Percentiles rank a stretch among this genome's conserved stretches.
Conservation (phyloP, 371 early-diverging fungal genomes). For the Choanephora cucurbitarum region DNA sequence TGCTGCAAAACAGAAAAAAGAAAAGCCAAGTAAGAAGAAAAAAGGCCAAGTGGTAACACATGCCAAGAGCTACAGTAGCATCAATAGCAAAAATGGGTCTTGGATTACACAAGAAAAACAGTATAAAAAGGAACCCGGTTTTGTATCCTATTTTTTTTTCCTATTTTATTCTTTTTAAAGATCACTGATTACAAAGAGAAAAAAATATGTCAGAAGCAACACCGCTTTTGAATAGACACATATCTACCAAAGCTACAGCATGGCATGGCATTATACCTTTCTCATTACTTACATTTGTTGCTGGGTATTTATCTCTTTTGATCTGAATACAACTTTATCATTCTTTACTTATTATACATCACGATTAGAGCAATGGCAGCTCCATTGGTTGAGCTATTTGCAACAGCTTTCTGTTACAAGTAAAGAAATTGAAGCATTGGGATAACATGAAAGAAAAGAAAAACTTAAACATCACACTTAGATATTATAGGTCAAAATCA, state of each 20-base stretch:
- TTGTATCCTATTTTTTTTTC: no score
- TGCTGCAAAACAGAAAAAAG: no score
- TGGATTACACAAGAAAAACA: not conserved
- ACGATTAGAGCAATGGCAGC: constrained; percentile 31
- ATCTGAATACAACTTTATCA: not conserved
- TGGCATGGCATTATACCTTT: constrained; percentile 35
- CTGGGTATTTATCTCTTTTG: constrained; percentile 16
- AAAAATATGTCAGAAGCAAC: not conserved
- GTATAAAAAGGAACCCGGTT: not conserved
- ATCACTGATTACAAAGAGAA: no score
- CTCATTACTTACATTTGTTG: constrained; percentile 17
- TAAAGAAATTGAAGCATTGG: no score
- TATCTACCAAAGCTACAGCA: constrained; percentile 13
- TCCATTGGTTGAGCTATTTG: constrained; percentile 32
- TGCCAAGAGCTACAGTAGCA: not conserved
- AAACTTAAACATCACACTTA: not conserved
- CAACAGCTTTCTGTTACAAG: constrained; percentile 38
- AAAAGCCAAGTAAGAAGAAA: not conserved
- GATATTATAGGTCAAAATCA: constrained; percentile 30
- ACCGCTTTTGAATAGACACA: not conserved
- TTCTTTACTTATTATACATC: not conserved
- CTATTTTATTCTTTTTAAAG: no score
- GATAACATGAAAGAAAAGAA: constrained; percentile 1
- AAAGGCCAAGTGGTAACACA: not conserved
- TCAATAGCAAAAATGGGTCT: not conserved